phyloP scores from a whole-genome alignment of 192 early-diverging fungal genomes.

The Phycomyces blakesleeanus region DNA sequence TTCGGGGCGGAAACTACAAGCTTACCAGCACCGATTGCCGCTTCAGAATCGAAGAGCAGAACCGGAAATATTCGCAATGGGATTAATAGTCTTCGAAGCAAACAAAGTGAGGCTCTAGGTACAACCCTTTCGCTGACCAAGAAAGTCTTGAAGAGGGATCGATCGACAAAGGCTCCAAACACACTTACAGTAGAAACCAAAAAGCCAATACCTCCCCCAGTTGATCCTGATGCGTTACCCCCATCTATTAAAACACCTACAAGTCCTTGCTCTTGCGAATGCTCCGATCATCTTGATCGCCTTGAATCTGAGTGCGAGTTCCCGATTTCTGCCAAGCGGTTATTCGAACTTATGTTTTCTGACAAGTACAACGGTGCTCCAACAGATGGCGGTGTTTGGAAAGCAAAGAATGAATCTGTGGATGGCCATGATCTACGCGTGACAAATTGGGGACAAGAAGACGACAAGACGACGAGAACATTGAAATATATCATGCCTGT shows the following conservation, averaged over 20 bases:
- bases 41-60: no score
- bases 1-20: no score
- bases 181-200: background rate
- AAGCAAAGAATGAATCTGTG: constrained; percentile 10
- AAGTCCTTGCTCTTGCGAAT: constrained; percentile 52
- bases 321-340: constrained; percentile 56
- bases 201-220: background rate
- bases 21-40: no score
- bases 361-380: constrained; percentile 17
- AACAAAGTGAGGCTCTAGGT: no score
- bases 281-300: constrained; percentile 65
- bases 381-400: constrained; percentile 26
- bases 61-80: no score
- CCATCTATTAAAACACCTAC: constrained; percentile 41
- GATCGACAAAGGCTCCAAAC: no score
- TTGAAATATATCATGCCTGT: constrained; percentile 67
- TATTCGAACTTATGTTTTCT: constrained; percentile 57
- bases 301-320: constrained; percentile 50
- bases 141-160: no score
- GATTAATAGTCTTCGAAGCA: no score
- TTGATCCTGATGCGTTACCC: constrained; percentile 40
- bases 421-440: constrained; percentile 6
- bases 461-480: constrained; percentile 33
- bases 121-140: no score
- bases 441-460: constrained; percentile 9